Evolutionary conservation across 192 early-diverging fungal species (phyloP), one percentile per base, ranked within the genome.

Genomic region (Radiomyces spectabilis): DNA sequence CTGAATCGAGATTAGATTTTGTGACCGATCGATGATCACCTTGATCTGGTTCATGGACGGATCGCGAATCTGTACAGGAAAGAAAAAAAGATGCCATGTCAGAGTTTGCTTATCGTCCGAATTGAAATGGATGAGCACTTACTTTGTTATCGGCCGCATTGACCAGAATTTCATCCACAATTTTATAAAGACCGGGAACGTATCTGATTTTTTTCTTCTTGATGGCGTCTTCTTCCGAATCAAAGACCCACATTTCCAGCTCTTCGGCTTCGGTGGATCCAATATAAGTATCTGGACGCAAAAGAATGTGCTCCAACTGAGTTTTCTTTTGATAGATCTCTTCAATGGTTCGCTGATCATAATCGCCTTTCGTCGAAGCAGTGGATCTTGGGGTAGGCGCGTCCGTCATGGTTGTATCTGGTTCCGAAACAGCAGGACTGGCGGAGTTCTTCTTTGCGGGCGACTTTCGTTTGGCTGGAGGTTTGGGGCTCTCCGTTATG

Each of bases 101-200:
- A 10, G 21, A 21, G 2, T 26, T 15, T 41, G 6, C 31, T 18
- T 22, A 56, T 5, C 18, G 30, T 3, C 39, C 35, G 13, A 38
- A 57, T 60, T 32, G 8, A 2, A 9, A 6, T 38, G 22, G 21
- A 47, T 16, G 31, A 24, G 12, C 5, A 30, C 21, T 47, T 70
- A 84, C 83, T 83, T 92, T 90, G 75, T 94, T 93, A 61, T 97
- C 92, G 39, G 88, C 89, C 37, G 91, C 93, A 65, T 96, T 99
- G 18, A 99, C 94, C 10, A 99, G 74, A 55, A 99, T 96, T 68
- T 99, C 96, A 64, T 99, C 96, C 33, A 96, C 89, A 56, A 99
- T 99, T 67, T 99, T 99, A 72, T 94, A 97, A 16, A 99, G 61
- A 41, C 94, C 96, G 31, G 88, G 88, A 3, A 91, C 91, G 71